A percentile compares a stretch with the other conserved stretches of the same genome.
phyloP scores from a whole-genome alignment of 345 rosid genomes.

The Dovyalis caffra region DNA sequence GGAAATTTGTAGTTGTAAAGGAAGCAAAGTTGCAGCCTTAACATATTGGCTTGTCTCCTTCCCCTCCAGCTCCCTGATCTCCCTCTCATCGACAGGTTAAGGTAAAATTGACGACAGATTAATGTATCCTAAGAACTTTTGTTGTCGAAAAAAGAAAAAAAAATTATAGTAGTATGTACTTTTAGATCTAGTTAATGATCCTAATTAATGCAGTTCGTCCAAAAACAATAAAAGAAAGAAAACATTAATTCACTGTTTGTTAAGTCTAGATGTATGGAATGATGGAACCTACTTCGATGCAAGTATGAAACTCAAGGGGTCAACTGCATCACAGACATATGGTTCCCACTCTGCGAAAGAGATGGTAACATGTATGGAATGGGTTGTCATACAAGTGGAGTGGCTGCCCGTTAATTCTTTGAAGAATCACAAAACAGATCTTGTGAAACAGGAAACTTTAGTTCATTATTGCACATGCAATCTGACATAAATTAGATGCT shows the following conservation, averaged over 20 bases:
- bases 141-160: background rate
- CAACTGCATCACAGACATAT: constrained; percentile 8
- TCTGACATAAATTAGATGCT: constrained; percentile 24
- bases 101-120: background rate
- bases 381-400: constrained; percentile 4
- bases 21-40: constrained; percentile 29
- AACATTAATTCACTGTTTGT: background rate
- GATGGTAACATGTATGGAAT: background rate
- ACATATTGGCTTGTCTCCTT: constrained; percentile 21
- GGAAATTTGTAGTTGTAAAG: constrained; percentile 24
- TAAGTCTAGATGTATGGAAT: background rate
- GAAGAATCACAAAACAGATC: background rate
- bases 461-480: constrained; percentile 35
- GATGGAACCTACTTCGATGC: background rate
- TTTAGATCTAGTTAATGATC: too few relatives aligned
- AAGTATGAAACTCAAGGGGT: background rate
- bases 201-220: background rate
- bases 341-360: constrained; percentile 8
- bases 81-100: background rate
- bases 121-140: background rate
- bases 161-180: too few relatives aligned
- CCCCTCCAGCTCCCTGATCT: background rate
- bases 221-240: background rate
- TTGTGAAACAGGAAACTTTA: constrained; percentile 9
- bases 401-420: background rate